Conservation (phyloP, 345 rosid genomes). For the Euphorbia tirucalli region DNA sequence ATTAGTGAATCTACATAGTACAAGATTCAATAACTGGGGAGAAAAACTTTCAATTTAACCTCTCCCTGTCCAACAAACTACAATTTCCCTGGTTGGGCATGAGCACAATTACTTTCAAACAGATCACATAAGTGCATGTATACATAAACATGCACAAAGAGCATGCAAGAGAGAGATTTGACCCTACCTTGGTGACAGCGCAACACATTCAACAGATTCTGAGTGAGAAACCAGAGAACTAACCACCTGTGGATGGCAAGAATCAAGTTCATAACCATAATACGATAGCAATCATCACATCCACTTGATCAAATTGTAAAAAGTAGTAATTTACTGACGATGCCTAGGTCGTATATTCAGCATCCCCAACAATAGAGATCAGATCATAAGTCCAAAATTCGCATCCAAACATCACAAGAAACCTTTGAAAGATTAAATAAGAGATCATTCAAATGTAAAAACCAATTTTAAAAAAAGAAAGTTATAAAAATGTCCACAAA, state of each 20-base stretch:
- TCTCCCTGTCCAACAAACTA: background rate
- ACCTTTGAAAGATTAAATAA: background rate
- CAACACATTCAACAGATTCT: conserved; percentile 71
- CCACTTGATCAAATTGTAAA: background rate
- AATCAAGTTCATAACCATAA: conserved; percentile 8
- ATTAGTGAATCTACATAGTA: too few species aligned
- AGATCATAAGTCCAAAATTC: background rate
- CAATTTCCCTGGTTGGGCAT: background rate
- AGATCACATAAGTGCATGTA: background rate
- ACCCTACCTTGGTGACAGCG: conserved; percentile 60
- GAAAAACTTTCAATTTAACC: too few species aligned
- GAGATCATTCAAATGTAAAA: background rate
- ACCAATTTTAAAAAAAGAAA: background rate
- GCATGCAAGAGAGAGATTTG: background rate
- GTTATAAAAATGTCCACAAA: background rate
- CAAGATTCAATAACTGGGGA: too few species aligned
- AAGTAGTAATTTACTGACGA: background rate
- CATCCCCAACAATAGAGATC: background rate
- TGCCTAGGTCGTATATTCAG: background rate
- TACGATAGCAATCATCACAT: background rate
- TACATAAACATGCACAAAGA: background rate
- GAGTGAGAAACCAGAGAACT: conserved; percentile 60
- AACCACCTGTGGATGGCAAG: conserved; percentile 58
- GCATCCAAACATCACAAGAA: background rate
- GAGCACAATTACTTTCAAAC: background rate